phyloP scores from a whole-genome alignment of 768 basidiomycete genomes.

The Suillus subluteus region DNA sequence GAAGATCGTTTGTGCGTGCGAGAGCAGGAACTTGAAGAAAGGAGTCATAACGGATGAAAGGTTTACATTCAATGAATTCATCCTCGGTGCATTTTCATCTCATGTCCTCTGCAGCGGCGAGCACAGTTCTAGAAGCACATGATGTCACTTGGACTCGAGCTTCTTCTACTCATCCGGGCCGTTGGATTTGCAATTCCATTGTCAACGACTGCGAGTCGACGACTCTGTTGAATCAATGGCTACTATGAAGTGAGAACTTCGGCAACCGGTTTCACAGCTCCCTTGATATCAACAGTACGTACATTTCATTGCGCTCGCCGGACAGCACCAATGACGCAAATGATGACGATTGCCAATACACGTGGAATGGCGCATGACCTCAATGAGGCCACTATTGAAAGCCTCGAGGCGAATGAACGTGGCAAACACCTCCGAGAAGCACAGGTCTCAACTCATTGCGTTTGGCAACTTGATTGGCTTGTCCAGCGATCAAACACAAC shows the following conservation, averaged over 20 bases:
- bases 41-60: background rate
- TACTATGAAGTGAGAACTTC: background rate
- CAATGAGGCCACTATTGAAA: conserved; percentile 1
- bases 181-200: background rate
- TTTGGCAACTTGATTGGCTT: background rate
- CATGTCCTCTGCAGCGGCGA: background rate
- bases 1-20: background rate
- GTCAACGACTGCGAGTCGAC: background rate
- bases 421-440: conserved; percentile 6
- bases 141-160: background rate
- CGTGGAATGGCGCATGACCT: background rate
- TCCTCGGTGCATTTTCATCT: background rate
- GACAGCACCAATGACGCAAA: background rate
- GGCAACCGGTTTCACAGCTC: background rate
- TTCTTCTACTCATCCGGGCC: background rate
- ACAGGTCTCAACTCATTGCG: background rate
- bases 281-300: background rate
- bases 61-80: background rate
- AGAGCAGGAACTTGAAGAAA: conserved; percentile 9
- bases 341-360: background rate
- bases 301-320: background rate
- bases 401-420: background rate
- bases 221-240: background rate
- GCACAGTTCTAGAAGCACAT: background rate
- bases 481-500: background rate